These are phyloP conservation scores for Neolentinus lepideus DNA, from an alignment of 1,284 basidiomycete genomes.

Conservation along the genomic window DNA sequence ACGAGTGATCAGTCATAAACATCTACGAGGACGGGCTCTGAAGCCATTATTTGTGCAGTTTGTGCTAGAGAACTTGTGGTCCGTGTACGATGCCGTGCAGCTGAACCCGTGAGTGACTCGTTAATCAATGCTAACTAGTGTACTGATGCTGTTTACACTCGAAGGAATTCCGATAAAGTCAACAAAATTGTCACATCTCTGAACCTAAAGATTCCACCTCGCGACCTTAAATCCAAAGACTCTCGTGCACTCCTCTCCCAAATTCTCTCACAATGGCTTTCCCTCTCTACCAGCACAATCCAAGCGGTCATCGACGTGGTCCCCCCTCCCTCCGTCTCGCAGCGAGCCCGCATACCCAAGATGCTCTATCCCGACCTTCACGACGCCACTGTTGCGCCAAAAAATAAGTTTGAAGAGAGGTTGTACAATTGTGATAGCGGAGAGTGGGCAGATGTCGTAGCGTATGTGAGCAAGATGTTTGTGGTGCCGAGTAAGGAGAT, in stretches of 20 bases:
- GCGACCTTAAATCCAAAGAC: slow-evolving; percentile 93
- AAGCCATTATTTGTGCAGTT: slow-evolving; percentile 99
- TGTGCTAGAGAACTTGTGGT: slow-evolving; percentile 96
- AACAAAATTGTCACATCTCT: slow-evolving; percentile 85
- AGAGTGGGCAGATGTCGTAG: slow-evolving; percentile 59
- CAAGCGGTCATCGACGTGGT: slow-evolving; percentile 90
- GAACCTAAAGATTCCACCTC: slow-evolving; percentile 78
- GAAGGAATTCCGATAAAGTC: slow-evolving; percentile 83
- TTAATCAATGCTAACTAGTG: too few species aligned
- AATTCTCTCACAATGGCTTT: slow-evolving; percentile 95
- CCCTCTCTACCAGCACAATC: slow-evolving; percentile 89
- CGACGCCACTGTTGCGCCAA: slow-evolving; percentile 49
- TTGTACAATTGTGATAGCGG: slow-evolving; percentile 71
- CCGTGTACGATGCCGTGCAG: slow-evolving; percentile 86
- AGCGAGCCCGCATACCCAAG: slow-evolving; percentile 80
- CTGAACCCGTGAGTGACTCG: slow-evolving; percentile 70
- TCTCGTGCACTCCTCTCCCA: slow-evolving; percentile 75
- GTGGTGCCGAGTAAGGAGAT: slow-evolving; percentile 77
- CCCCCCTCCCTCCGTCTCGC: slow-evolving; percentile 81
- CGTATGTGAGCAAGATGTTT: slow-evolving; percentile 99
- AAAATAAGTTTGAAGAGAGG: slow-evolving; percentile 77
- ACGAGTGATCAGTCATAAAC: slow-evolving; percentile 87
- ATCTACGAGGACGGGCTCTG: slow-evolving; percentile 77
- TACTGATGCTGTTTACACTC: too few species aligned
- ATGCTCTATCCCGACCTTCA: slow-evolving; percentile 86